Percentiles rank a stretch among this genome's conserved stretches.
These are phyloP conservation scores for Leccinellum luteum DNA, from an alignment of 768 basidiomycete genomes.

Conservation along the genomic window DNA sequence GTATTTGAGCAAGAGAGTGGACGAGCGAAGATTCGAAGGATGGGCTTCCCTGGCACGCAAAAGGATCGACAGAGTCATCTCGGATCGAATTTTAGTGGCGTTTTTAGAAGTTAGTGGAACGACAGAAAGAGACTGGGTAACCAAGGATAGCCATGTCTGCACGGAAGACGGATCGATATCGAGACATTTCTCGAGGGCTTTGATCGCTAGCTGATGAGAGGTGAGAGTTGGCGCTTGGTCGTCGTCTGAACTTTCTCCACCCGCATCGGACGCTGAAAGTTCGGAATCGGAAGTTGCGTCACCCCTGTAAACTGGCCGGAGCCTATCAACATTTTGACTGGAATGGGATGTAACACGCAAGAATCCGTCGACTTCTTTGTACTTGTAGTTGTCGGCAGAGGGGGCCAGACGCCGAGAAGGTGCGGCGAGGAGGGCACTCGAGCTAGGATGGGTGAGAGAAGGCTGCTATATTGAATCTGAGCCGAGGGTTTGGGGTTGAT, in stretches of 20 bases:
- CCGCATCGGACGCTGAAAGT: conserved; percentile 30
- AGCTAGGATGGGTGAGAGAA: conserved; percentile 54
- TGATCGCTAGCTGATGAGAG: conserved; percentile 59
- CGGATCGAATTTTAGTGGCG: conserved; percentile 61
- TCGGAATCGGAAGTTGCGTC: conserved; percentile 34
- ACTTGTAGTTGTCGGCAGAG: conserved; percentile 40
- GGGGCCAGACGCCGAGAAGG: conserved; percentile 47
- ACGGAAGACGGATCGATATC: conserved; percentile 49
- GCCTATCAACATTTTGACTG: conserved; percentile 35
- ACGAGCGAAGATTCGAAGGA: conserved; percentile 48
- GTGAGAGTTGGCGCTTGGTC: conserved; percentile 36
- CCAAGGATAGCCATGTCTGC: conserved; percentile 59
- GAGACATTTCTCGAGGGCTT: conserved; percentile 55
- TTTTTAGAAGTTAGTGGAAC: conserved; percentile 67
- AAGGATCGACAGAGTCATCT: conserved; percentile 68
- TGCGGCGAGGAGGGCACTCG: conserved; percentile 52
- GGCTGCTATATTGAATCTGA: conserved; percentile 36
- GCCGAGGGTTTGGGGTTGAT: conserved; percentile 1
- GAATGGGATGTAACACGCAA: conserved; percentile 51
- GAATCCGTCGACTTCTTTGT: conserved; percentile 67
- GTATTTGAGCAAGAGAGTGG: conserved; percentile 56
- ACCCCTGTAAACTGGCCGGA: conserved; percentile 47
- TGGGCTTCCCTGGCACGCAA: conserved; percentile 60
- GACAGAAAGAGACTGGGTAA: conserved; percentile 60
- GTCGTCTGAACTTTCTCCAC: conserved; percentile 36